phyloP scores from a whole-genome alignment of 129 eudicot species.

The Mikania micrantha region DNA sequence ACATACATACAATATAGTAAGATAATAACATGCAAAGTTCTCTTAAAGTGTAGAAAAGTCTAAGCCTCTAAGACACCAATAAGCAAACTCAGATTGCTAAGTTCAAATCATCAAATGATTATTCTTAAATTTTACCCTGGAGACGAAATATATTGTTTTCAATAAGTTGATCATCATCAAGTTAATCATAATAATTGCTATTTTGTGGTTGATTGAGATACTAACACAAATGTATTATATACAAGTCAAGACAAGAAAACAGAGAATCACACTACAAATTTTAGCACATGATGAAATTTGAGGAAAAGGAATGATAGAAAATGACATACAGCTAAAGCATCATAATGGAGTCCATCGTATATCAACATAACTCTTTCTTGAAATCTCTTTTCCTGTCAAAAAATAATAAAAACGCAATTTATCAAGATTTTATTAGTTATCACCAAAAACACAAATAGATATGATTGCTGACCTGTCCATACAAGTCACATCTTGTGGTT shows the following conservation, averaged over 20 bases:
- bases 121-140: background rate
- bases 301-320: conserved; percentile 8
- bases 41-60: too few relatives aligned
- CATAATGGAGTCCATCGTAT: conserved; percentile 96
- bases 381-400: conserved; percentile 62
- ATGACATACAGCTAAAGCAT: conserved; percentile 86
- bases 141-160: background rate
- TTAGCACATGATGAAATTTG: background rate
- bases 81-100: too few relatives aligned
- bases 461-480: conserved; percentile 78
- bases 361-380: conserved; percentile 88
- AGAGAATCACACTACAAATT: background rate
- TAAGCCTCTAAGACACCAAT: too few relatives aligned
- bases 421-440: background rate
- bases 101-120: background rate
- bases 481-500: conserved; percentile 91
- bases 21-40: too few relatives aligned
- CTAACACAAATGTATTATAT: background rate
- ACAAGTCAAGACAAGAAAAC: background rate
- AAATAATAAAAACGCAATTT: background rate
- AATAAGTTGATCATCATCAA: background rate
- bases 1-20: too few relatives aligned
- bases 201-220: background rate
- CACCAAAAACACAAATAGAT: background rate
- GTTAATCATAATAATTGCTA: background rate